Conservation (phyloP, 2,329 filamentous ascomycete genomes). For the Alternaria dauci region DNA sequence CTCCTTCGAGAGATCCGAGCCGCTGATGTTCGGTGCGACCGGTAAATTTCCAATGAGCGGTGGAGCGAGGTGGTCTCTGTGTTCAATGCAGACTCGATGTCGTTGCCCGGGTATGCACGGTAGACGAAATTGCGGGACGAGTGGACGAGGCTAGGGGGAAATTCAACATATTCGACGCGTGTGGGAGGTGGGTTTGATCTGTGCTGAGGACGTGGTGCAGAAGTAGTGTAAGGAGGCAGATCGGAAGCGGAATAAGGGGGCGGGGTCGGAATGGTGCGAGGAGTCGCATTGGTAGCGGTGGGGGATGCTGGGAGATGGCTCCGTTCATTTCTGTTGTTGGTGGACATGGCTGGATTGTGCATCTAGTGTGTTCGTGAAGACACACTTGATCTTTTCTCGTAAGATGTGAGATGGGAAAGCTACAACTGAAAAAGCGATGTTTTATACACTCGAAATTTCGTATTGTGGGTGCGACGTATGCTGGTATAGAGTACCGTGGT, state of each 20-base stretch:
- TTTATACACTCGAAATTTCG: background rate
- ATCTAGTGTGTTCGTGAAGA: background rate
- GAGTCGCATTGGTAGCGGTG: too few relatives aligned
- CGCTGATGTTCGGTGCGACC: background rate
- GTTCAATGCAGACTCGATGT: background rate
- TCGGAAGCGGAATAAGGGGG: background rate
- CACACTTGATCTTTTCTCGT: background rate
- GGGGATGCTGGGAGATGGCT: background rate
- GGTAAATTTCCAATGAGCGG: background rate
- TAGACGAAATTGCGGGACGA: background rate
- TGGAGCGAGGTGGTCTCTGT: background rate
- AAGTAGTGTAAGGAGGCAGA: background rate
- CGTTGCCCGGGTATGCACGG: background rate
- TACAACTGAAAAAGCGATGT: background rate
- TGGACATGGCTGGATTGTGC: background rate
- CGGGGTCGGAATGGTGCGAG: background rate
- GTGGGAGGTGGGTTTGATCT: background rate
- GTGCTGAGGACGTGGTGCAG: background rate
- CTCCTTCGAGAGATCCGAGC: background rate
- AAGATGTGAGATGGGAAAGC: background rate
- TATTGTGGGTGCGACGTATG: background rate
- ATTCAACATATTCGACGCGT: too few relatives aligned
- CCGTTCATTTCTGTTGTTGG: background rate
- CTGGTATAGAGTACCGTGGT: background rate
- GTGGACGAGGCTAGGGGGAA: background rate